Conservation (phyloP, 805 yeast species). For the Scheffersomyces amazonensis region DNA sequence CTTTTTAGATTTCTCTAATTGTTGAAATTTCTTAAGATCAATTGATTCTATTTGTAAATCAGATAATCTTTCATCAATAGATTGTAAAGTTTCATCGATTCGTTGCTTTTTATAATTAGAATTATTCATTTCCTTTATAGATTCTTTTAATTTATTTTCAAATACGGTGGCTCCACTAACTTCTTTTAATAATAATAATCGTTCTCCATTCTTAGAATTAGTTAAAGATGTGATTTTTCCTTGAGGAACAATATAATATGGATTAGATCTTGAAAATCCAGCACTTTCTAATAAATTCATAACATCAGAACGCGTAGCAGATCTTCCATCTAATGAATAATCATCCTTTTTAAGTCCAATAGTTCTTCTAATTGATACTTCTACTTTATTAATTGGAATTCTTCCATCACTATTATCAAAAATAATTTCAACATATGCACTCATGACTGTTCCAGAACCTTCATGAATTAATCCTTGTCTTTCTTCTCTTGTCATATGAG, state of each 20-base stretch:
- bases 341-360: conserved; percentile 93
- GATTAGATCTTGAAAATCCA: conserved; percentile 86
- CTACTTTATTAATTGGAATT: conserved; percentile 66
- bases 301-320: conserved; percentile 77
- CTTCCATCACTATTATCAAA: conserved; percentile 80
- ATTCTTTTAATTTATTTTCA: conserved; percentile 76
- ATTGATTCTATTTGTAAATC: conserved; percentile 81
- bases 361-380: conserved; percentile 77
- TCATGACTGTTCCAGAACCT: conserved; percentile 86
- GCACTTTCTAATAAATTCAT: conserved; percentile 84
- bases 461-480: conserved; percentile 86
- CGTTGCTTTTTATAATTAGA: conserved; percentile 68
- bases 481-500: conserved; percentile 80
- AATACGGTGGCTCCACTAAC: conserved; percentile 95
- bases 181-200: conserved; percentile 76
- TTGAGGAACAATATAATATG: conserved; percentile 96
- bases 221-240: conserved; percentile 88
- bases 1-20: conserved; percentile 63
- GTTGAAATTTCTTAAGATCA: conserved; percentile 69
- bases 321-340: conserved; percentile 75
- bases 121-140: conserved; percentile 73
- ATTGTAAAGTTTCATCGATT: conserved; percentile 68
- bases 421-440: conserved; percentile 87
- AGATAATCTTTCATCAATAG: conserved; percentile 65
- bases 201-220: conserved; percentile 81